Evolutionary conservation across 192 early-diverging fungal genomes (phyloP).

Genomic region (Backusella morwellensis): DNA sequence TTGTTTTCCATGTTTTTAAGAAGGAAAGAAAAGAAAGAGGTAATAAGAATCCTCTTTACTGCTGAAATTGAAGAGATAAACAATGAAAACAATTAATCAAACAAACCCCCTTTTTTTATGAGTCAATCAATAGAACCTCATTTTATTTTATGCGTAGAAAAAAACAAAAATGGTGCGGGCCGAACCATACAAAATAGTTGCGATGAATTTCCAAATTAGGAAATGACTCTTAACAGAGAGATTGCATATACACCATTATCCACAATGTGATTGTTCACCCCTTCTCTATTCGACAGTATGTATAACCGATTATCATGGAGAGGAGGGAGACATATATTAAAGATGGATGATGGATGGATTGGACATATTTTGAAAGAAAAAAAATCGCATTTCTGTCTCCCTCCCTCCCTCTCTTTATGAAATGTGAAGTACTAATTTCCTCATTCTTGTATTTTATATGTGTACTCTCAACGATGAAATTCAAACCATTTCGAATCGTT

Average conservation of each 20-base stretch:
- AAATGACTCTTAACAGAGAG: neutral
- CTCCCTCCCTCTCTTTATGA: neutral
- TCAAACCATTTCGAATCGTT: too few species aligned
- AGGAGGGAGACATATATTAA: neutral
- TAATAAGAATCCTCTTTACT: too few species aligned
- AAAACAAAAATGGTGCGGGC: neutral
- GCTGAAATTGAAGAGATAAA: too few species aligned
- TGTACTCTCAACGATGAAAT: too few species aligned
- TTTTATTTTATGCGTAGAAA: neutral
- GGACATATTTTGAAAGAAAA: neutral
- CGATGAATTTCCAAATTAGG: neutral
- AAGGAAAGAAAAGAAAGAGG: too few species aligned
- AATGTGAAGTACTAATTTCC: neutral
- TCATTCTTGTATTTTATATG: neutral
- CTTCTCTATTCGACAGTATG: slow-evolving; percentile 18
- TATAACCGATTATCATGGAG: slow-evolving; percentile 1
- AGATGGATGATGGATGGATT: neutral
- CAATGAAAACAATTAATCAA: too few species aligned
- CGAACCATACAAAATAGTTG: neutral
- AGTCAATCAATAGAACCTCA: too few species aligned
- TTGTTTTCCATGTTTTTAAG: too few species aligned
- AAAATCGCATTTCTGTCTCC: neutral
- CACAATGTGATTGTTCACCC: neutral
- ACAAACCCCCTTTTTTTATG: too few species aligned
- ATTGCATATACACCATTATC: neutral